Evolutionary conservation across 2,329 filamentous ascomycete species (phyloP), one percentile per base, ranked within the genome.

Genomic region (Beauveria medogensis): DNA sequence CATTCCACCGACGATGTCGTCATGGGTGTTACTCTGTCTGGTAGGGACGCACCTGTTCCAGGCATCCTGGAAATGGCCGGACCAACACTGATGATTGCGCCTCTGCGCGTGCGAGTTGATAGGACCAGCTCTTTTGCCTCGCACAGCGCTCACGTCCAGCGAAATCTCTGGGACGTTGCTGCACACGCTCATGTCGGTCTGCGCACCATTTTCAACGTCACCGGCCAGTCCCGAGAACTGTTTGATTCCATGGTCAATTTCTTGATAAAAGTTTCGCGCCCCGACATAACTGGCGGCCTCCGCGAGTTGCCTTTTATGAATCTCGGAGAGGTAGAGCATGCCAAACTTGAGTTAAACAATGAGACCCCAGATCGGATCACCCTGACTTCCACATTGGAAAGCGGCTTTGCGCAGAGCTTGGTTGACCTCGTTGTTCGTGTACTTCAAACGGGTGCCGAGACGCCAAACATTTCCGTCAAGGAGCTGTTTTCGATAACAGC

Each of bases 21-120:
- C 5, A 66, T 67, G 12, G 64, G 60, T 10, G 59, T 60, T 30
- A 63, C 66, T 10, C 44, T 67, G 44, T 64, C 64, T 2, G 66
- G 66, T 1, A 57, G 65, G 16, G 65, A 65, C 41, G 55, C 46
- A 0, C 64, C 64, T 7, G 60, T 67, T 0, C 28, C 52, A 18
- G 62, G 58, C 2, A 65, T 67, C 12, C 26, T 61, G 26, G 41
- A 30, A 37, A 53, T 58, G 47, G 63, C 63, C 26, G 65, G 65
- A 3, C 65, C 65, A 37, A 63, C 60, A 0, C 59, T 66, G 41
- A 63, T 63, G 14, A 64, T 60, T 2, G 64, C 64, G 0, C 65
- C 65, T 12, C 71, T 68, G 6, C 22, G 41, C 18, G 41, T 43
- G 41, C 41, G n/a, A 43, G 18, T 43, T 20, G 41, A 43, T 20